phyloP scores from a whole-genome alignment of 2,329 filamentous ascomycete genomes.

The Pyrenophora tritici-repentis region DNA sequence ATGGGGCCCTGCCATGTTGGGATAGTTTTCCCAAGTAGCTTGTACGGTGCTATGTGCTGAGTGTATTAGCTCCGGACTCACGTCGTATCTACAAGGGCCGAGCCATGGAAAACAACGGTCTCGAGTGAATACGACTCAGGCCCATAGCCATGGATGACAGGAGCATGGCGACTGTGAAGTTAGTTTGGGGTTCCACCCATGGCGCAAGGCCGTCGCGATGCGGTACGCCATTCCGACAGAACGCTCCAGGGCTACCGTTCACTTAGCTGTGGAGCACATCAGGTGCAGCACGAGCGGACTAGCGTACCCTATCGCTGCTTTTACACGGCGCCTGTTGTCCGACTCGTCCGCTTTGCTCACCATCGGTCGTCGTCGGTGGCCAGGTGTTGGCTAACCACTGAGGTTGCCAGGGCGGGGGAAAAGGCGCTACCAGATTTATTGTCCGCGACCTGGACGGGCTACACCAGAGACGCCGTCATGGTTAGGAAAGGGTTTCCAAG shows the following conservation, averaged over 20 bases:
- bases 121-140: slow-evolving; percentile 6
- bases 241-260: slow-evolving; percentile 17
- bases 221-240: slow-evolving; percentile 27
- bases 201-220: slow-evolving; percentile 15
- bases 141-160: slow-evolving; percentile 16
- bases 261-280: slow-evolving; percentile 20
- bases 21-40: slow-evolving; percentile 17
- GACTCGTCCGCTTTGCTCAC: slow-evolving; percentile 10
- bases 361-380: slow-evolving; percentile 10
- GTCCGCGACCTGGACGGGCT: slow-evolving; percentile 20
- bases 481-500: slow-evolving; percentile 2
- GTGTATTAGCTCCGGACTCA: slow-evolving; percentile 13
- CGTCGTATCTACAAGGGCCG: slow-evolving; percentile 20
- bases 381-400: slow-evolving; percentile 14
- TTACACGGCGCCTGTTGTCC: slow-evolving; percentile 15
- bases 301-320: slow-evolving; percentile 27
- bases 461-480: slow-evolving; percentile 10
- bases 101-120: slow-evolving; percentile 24
- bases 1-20: slow-evolving; percentile 7
- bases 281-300: slow-evolving; percentile 22
- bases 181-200: slow-evolving; percentile 1
- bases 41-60: slow-evolving; percentile 7
- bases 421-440: slow-evolving; percentile 25
- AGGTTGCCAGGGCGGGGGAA: slow-evolving; percentile 27
- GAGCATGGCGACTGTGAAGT: too few relatives aligned